phyloP scores from a whole-genome alignment of 228 moss, liverwort and hornwort species.

The Sphagnum fallax region DNA sequence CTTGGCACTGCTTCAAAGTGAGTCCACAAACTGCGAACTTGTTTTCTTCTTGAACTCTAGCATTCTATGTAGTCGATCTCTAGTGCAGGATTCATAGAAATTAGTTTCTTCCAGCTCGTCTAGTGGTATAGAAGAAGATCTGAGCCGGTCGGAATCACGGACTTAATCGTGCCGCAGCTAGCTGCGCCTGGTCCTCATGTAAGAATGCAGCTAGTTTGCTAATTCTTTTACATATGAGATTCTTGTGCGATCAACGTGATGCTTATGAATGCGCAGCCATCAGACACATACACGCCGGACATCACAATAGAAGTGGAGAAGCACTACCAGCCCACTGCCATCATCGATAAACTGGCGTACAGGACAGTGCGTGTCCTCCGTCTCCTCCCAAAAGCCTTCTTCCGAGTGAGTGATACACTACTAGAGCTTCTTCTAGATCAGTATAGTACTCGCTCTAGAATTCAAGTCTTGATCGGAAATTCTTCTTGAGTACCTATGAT shows the following conservation, averaged over 20 bases:
- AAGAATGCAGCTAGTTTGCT: too few species aligned
- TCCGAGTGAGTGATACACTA: not conserved
- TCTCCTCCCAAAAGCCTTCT: slow-evolving; percentile 1
- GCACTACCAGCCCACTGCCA: not conserved
- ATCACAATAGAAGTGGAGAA: slow-evolving; percentile 2
- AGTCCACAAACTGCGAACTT: not conserved
- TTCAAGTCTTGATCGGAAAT: not conserved
- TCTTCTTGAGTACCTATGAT: not conserved
- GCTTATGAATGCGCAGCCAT: slow-evolving; percentile 4
- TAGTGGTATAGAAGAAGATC: too few species aligned
- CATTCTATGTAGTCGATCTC: too few species aligned
- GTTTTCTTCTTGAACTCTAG: not conserved
- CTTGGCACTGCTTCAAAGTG: slow-evolving; percentile 9
- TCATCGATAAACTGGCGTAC: slow-evolving; percentile 4
- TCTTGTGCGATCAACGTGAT: not conserved
- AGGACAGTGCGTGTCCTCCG: not conserved
- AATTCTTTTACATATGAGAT: not conserved
- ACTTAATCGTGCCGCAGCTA: too few species aligned
- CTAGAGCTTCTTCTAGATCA: not conserved
- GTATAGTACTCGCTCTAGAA: not conserved
- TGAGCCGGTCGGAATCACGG: too few species aligned
- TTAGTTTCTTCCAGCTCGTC: too few species aligned
- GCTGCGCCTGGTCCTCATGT: too few species aligned
- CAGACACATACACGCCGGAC: slow-evolving; percentile 1
- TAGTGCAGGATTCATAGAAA: too few species aligned